Conservation (phyloP, 192 early-diverging fungal species). For the Ambispora gerdemannii region DNA sequence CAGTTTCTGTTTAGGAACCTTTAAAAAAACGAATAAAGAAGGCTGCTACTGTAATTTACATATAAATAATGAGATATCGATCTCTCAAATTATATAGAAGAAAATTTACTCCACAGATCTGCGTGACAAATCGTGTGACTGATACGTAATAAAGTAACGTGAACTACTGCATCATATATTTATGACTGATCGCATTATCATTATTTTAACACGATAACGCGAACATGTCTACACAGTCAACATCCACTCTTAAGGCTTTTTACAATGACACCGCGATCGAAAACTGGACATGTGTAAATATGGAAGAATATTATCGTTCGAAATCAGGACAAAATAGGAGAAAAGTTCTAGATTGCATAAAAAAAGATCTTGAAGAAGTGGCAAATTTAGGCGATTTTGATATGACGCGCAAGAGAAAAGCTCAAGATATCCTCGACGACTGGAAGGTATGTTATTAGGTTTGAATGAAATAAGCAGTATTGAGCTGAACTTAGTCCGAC, state of each 20-base stretch:
- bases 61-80: no score
- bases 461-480: conserved; percentile 13
- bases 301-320: conserved; percentile 22
- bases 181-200: no score
- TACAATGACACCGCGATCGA: conserved; percentile 18
- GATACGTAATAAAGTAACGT: no score
- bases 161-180: no score
- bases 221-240: neutral
- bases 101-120: no score
- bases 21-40: no score
- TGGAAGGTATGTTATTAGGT: conserved; percentile 21
- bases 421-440: conserved; percentile 18
- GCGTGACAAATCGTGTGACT: no score
- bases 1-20: no score
- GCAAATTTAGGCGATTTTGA: conserved; percentile 1
- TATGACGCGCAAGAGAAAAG: conserved; percentile 10
- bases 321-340: neutral
- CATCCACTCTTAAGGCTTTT: conserved; percentile 14
- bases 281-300: conserved; percentile 22
- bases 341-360: conserved; percentile 24
- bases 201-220: no score
- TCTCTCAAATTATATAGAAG: no score
- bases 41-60: no score
- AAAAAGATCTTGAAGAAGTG: conserved; percentile 21
- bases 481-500: conserved; percentile 11